Percentiles rank a stretch among this genome's conserved stretches.
Evolutionary conservation across 2,329 filamentous ascomycete species (phyloP).

Genomic region (Alternaria ventricosa): DNA sequence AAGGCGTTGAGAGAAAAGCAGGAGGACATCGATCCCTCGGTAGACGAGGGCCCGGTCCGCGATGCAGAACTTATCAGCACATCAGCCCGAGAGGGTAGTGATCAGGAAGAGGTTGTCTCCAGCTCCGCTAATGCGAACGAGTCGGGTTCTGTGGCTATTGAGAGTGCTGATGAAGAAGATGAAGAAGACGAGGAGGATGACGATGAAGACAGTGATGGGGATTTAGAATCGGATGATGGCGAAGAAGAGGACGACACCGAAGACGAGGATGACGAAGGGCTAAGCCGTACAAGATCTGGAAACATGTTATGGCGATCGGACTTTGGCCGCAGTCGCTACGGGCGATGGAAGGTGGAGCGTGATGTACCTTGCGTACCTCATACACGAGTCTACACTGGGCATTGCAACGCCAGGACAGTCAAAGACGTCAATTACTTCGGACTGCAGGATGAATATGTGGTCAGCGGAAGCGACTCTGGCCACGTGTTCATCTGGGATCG

Average conservation of each 20-base stretch:
- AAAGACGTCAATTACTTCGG: slow-evolving; percentile 75
- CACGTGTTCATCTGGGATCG: slow-evolving; percentile 74
- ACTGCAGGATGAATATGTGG: slow-evolving; percentile 70
- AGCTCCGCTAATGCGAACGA: slow-evolving; percentile 6
- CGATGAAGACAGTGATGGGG: slow-evolving; percentile 33
- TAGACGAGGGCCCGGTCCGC: slow-evolving; percentile 54
- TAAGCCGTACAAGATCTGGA: slow-evolving; percentile 44
- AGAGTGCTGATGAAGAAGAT: slow-evolving; percentile 26
- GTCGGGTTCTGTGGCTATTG: not conserved
- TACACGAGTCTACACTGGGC: slow-evolving; percentile 65
- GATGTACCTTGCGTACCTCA: slow-evolving; percentile 63
- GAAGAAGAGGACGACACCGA: slow-evolving; percentile 39
- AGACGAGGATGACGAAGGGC: slow-evolving; percentile 39
- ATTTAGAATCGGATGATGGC: slow-evolving; percentile 35
- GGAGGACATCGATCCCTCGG: slow-evolving; percentile 56
- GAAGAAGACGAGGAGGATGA: slow-evolving; percentile 25
- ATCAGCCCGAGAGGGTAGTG: slow-evolving; percentile 19
- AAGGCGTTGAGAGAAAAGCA: slow-evolving; percentile 47
- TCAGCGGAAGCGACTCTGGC: slow-evolving; percentile 70
- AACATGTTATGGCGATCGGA: slow-evolving; percentile 57
- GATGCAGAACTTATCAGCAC: slow-evolving; percentile 32
- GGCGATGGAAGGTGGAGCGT: slow-evolving; percentile 60
- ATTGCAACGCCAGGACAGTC: slow-evolving; percentile 71
- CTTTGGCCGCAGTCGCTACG: slow-evolving; percentile 53
- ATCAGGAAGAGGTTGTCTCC: slow-evolving; percentile 9